A percentile compares a stretch with the other conserved stretches of the same genome.
These are phyloP conservation scores for Calonectria fujianensis DNA, from an alignment of 2,329 filamentous ascomycete genomes.

Conservation along the genomic window DNA sequence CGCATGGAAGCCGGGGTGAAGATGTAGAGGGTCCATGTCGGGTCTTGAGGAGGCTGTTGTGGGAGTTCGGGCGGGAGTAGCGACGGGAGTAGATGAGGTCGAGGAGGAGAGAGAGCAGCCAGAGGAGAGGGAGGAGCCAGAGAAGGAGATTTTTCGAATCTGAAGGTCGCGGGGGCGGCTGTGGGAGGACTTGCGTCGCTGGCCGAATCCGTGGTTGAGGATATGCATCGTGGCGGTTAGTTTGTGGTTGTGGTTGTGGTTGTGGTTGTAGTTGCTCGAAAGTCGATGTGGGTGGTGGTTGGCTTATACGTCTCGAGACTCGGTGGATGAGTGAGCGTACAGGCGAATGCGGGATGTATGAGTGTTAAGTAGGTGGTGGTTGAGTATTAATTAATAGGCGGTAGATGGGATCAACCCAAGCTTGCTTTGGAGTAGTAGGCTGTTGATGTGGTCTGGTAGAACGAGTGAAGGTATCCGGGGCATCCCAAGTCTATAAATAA, in stretches of 20 bases:
- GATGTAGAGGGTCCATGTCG: conserved; percentile 59
- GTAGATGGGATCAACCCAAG: conserved; percentile 35
- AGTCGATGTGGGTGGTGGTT: background rate
- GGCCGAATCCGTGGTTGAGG: conserved; percentile 60
- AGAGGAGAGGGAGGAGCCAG: conserved; percentile 62
- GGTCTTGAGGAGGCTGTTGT: conserved; percentile 51
- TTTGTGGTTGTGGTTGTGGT: conserved; percentile 33
- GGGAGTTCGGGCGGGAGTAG: conserved; percentile 49
- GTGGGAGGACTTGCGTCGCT: conserved; percentile 60
- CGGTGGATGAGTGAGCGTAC: conserved; percentile 12
- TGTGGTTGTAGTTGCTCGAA: conserved; percentile 29
- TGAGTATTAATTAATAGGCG: conserved; percentile 24
- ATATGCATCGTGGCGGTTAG: conserved; percentile 59
- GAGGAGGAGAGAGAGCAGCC: conserved; percentile 61
- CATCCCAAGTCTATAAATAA: conserved; percentile 40
- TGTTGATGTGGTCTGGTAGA: conserved; percentile 22
- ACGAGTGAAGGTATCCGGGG: conserved; percentile 30
- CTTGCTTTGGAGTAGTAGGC: conserved; percentile 6
- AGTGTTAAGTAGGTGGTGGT: background rate
- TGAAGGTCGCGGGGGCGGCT: conserved; percentile 61
- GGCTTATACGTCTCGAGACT: conserved; percentile 18
- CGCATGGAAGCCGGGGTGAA: conserved; percentile 61
- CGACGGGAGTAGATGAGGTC: conserved; percentile 55
- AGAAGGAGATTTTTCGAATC: conserved; percentile 65
- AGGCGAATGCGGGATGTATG: conserved; percentile 2